A percentile compares a stretch with the other conserved stretches of the same genome.
Evolutionary conservation across 768 basidiomycete genomes (phyloP).

Genomic region (Gymnopilus dilepis): DNA sequence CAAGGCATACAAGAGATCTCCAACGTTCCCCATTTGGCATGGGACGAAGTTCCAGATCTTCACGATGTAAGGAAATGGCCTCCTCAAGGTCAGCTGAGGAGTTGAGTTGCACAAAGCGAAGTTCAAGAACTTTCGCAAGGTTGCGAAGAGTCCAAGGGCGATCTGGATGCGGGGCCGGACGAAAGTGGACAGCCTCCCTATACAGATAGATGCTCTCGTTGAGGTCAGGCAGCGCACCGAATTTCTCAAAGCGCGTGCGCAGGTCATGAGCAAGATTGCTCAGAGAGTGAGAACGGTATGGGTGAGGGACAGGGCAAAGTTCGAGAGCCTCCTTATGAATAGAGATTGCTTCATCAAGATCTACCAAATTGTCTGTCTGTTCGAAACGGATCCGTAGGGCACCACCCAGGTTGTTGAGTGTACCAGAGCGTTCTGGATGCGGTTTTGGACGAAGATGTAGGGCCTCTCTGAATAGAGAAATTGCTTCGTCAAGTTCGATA

Average conservation of each 20-base stretch:
- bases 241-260: constrained; percentile 4
- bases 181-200: not conserved
- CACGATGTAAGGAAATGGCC: not conserved
- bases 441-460: not conserved
- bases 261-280: constrained; percentile 11
- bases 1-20: not conserved
- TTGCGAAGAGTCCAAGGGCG: not conserved
- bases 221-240: not conserved
- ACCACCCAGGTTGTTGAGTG: not conserved
- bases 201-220: constrained; percentile 8
- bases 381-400: constrained; percentile 5
- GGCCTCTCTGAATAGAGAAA: not conserved
- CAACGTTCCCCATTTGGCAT: not conserved
- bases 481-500: not conserved
- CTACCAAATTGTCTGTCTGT: not conserved
- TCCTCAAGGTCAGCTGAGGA: not conserved
- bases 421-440: not conserved
- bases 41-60: not conserved
- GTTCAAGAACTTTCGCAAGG: not conserved
- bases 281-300: not conserved
- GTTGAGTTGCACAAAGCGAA: not conserved
- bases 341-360: constrained; percentile 15
- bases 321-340: not conserved
- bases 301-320: constrained; percentile 1
- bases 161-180: not conserved